These are phyloP conservation scores for Aspergillus persii DNA, from an alignment of 2,329 filamentous ascomycete genomes.

Conservation along the genomic window DNA sequence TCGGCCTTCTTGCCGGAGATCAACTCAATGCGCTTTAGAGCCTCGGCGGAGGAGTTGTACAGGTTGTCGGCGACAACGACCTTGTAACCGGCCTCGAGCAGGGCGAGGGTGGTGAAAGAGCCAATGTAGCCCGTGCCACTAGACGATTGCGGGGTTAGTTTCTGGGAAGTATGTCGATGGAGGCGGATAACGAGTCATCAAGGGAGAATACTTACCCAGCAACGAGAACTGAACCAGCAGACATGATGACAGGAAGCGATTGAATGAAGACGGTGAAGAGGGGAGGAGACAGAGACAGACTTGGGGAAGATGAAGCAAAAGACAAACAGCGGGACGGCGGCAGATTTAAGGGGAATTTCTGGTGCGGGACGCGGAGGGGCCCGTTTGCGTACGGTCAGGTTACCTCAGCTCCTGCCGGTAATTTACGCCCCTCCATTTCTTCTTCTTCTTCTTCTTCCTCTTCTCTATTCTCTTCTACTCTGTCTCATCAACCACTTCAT, in stretches of 20 bases:
- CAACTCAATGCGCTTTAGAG: constrained; percentile 90
- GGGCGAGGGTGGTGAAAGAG: constrained; percentile 89
- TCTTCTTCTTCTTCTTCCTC: not conserved
- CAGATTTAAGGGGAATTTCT: constrained; percentile 7
- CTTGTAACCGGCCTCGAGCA: constrained; percentile 92
- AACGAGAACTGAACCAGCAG: constrained; percentile 83
- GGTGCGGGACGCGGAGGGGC: not conserved
- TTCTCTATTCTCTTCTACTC: not conserved
- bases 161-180: constrained; percentile 16
- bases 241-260: constrained; percentile 53
- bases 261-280: constrained; percentile 1
- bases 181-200: constrained; percentile 12
- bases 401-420: not conserved
- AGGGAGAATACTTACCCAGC: constrained; percentile 67
- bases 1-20: constrained; percentile 82
- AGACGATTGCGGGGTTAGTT: constrained; percentile 23
- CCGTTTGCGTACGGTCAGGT: not conserved
- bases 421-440: not conserved
- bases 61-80: constrained; percentile 95
- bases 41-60: constrained; percentile 93
- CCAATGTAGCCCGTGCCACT: constrained; percentile 99
- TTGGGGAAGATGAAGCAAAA: not conserved
- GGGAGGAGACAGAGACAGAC: constrained; percentile 2
- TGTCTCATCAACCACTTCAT: no score
- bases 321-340: not conserved